Evolutionary conservation across 2,329 filamentous ascomycete genomes (phyloP).

Genomic region (Colletotrichum costaricense): DNA sequence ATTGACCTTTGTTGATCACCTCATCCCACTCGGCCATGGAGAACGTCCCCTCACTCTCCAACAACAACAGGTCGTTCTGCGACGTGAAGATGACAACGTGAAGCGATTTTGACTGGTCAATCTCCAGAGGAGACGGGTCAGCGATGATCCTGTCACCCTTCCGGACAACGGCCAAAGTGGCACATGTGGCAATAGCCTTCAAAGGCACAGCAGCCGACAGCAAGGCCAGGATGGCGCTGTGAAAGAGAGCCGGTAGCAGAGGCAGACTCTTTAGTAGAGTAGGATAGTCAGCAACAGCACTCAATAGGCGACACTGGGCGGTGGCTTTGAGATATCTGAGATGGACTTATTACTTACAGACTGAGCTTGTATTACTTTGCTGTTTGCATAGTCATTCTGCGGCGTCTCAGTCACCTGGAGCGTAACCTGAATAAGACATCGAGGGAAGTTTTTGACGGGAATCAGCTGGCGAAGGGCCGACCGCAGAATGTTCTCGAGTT

Average conservation of each 20-base stretch:
- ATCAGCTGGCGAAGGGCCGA: slow-evolving; percentile 79
- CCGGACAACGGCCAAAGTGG: slow-evolving; percentile 68
- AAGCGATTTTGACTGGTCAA: slow-evolving; percentile 73
- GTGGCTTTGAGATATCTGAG: neutral
- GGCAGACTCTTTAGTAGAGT: slow-evolving; percentile 73
- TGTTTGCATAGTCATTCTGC: slow-evolving; percentile 72
- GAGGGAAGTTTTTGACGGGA: slow-evolving; percentile 79
- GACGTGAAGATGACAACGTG: slow-evolving; percentile 90
- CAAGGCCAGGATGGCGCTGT: slow-evolving; percentile 81
- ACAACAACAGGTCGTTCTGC: slow-evolving; percentile 77
- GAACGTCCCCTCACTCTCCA: slow-evolving; percentile 86
- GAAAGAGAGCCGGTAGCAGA: slow-evolving; percentile 83
- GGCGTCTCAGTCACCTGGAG: slow-evolving; percentile 81
- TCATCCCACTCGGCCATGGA: slow-evolving; percentile 80
- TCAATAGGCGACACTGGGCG: slow-evolving; percentile 11
- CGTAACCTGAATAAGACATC: slow-evolving; percentile 82
- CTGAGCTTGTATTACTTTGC: slow-evolving; percentile 69
- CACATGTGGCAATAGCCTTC: slow-evolving; percentile 75
- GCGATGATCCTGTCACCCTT: slow-evolving; percentile 57
- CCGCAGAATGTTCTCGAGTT: slow-evolving; percentile 83
- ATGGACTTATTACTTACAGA: slow-evolving; percentile 59
- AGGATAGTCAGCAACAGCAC: slow-evolving; percentile 6
- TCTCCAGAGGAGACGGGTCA: slow-evolving; percentile 72
- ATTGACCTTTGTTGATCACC: slow-evolving; percentile 72
- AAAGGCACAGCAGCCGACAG: slow-evolving; percentile 87